Conservation (phyloP, 768 basidiomycete species). For the Myochromella boudieri region DNA sequence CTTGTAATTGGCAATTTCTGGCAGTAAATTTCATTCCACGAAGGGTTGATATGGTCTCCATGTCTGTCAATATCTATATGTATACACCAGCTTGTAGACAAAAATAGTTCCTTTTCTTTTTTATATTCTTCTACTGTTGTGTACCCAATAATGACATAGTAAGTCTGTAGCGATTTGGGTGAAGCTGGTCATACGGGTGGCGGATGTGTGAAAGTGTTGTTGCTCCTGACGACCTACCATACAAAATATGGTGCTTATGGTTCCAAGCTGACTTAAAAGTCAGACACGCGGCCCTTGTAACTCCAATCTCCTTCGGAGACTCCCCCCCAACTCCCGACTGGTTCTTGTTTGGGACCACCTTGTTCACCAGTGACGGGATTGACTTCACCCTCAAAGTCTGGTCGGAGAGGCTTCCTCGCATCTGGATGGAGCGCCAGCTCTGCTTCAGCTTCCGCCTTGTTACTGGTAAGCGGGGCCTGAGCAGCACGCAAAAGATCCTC, state of each 20-base stretch:
- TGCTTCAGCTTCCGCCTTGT: slow-evolving; percentile 32
- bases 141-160: too few species aligned
- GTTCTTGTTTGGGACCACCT: slow-evolving; percentile 87
- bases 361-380: slow-evolving; percentile 85
- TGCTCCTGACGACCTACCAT: too few species aligned
- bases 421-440: slow-evolving; percentile 67
- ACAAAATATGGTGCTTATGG: too few species aligned
- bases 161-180: too few species aligned
- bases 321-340: slow-evolving; percentile 58
- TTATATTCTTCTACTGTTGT: too few species aligned
- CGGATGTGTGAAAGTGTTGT: too few species aligned
- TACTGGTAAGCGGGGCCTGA: slow-evolving; percentile 40
- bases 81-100: too few species aligned
- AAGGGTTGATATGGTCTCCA: too few species aligned
- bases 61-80: too few species aligned
- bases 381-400: slow-evolving; percentile 77
- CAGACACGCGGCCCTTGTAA: slow-evolving; percentile 84
- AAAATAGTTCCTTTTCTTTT: too few species aligned
- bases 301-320: slow-evolving; percentile 80
- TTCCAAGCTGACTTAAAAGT: slow-evolving; percentile 64
- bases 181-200: too few species aligned
- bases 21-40: slow-evolving; percentile 8
- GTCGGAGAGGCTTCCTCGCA: slow-evolving; percentile 51
- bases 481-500: slow-evolving; percentile 76
- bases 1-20: slow-evolving; percentile 14